Evolutionary conservation across 495 filamentous ascomycete genomes (phyloP), one percentile per base, ranked within the genome.

Genomic region (Penicillium flavigenum): DNA sequence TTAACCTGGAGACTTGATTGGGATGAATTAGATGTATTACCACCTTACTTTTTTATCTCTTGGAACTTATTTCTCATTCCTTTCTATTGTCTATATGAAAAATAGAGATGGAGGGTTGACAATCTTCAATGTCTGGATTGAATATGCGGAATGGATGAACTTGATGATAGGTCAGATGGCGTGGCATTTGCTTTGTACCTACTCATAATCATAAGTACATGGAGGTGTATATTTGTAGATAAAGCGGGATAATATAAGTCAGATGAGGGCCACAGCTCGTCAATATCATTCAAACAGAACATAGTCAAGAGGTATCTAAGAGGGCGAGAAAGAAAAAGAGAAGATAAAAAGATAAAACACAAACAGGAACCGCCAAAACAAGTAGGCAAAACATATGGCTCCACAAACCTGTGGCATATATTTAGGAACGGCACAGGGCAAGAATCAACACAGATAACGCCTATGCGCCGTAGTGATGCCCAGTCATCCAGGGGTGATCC

Each of bases 1-100:
- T 98, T 77, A 98, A 98, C 69, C 75, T 98, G 62, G 93, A 98
- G 72, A 90, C 88, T 62, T 97, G 17, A 29, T 31, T 34, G 16
- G 29, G 38, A 14, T 42, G 48, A n/a, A 22, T n/a, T 26, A 1
- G 29, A 48, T 48, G 46, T 48, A 48, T 20, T 34, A 48, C 17
- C 46, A 48, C 29, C 10, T 47, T 38, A 44, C 7, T 43, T 38
- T 44, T 27, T 12, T 19, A 16, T 48, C 14, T 32, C n/a, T n/a
- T 42, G 2, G 5, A 4, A 27, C 38, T 31, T 43, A 1, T 41
- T 19, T 8, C 38, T 53, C 31, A 5, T 32, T 22, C 9, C 54
- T 51, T 42, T 57, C 45, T 55, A 42, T 54, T 43, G 8, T 38
- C 11, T 29, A 49, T 24, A 4, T 31, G 6, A 12, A 22, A 26